Percentiles rank a stretch among this genome's conserved stretches.
These are phyloP conservation scores for Calycina herbarum DNA, from an alignment of 2,329 filamentous ascomycete genomes.

Conservation along the genomic window DNA sequence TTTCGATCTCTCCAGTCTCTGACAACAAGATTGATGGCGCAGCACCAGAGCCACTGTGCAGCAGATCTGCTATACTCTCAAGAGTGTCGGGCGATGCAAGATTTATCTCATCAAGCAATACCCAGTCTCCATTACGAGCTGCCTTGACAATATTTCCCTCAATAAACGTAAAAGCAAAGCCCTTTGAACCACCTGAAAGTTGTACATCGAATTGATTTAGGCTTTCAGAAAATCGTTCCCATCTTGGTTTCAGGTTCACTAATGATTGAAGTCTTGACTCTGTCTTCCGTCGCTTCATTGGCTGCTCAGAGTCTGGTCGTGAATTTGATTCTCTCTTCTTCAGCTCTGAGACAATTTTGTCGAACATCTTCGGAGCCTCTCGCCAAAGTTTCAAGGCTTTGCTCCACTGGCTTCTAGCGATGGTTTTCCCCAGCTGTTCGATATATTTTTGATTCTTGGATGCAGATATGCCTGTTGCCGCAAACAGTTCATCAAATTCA, in stretches of 20 bases:
- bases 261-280: conserved; percentile 66
- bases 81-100: conserved; percentile 91
- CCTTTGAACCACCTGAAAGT: conserved; percentile 68
- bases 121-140: conserved; percentile 95
- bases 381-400: conserved; percentile 83
- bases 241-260: conserved; percentile 61
- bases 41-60: conserved; percentile 70
- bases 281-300: conserved; percentile 67
- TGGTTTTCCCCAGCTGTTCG: conserved; percentile 74
- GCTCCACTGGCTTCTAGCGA: conserved; percentile 84
- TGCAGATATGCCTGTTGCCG: conserved; percentile 78
- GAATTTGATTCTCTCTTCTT: conserved; percentile 44
- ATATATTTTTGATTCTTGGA: conserved; percentile 88
- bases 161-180: conserved; percentile 91
- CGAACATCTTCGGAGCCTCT: conserved; percentile 85
- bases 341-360: conserved; percentile 62
- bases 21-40: conserved; percentile 83
- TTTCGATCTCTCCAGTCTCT: conserved; percentile 90
- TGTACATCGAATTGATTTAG: conserved; percentile 80
- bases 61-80: conserved; percentile 86
- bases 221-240: conserved; percentile 76
- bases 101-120: conserved; percentile 96
- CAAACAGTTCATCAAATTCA: conserved; percentile 88
- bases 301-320: conserved; percentile 55
- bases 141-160: conserved; percentile 96